phyloP scores from a whole-genome alignment of 257 asterid genomes.

The Solanum corneliomulleri region DNA sequence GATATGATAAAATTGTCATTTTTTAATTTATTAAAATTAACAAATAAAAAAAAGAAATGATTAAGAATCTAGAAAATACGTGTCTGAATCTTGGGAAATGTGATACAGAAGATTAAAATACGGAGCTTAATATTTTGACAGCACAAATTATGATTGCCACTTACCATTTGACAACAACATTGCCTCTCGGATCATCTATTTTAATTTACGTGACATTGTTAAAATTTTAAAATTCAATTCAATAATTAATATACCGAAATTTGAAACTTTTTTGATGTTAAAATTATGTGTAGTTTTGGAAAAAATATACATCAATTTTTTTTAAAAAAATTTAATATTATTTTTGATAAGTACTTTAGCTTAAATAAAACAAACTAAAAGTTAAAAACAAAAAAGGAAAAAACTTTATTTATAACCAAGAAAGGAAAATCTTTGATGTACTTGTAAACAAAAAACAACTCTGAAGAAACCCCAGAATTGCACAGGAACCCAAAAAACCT shows the following conservation, averaged over 20 bases:
- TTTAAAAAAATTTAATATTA: too few relatives aligned
- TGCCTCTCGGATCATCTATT: background rate
- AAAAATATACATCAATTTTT: too few relatives aligned
- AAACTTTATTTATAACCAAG: background rate
- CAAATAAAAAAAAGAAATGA: too few relatives aligned
- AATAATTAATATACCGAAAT: too few relatives aligned
- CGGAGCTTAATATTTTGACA: background rate
- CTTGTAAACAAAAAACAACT: background rate
- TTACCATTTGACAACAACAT: background rate
- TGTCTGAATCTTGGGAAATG: background rate
- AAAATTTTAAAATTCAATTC: too few relatives aligned
- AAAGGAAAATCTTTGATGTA: background rate
- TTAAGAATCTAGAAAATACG: fast-evolving
- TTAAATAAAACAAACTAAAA: background rate
- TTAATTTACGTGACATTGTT: background rate
- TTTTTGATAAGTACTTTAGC: background rate
- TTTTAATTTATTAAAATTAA: too few relatives aligned
- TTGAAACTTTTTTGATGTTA: too few relatives aligned
- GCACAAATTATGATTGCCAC: background rate
- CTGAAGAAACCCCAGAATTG: background rate
- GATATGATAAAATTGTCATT: too few relatives aligned
- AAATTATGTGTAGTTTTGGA: too few relatives aligned
- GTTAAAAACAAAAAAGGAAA: background rate
- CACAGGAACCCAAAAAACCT: slow-evolving; percentile 5
- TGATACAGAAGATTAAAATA: background rate